These are phyloP conservation scores for Coniochaeta sp. DNA, from an alignment of 2,329 filamentous ascomycete genomes.

Conservation along the genomic window DNA sequence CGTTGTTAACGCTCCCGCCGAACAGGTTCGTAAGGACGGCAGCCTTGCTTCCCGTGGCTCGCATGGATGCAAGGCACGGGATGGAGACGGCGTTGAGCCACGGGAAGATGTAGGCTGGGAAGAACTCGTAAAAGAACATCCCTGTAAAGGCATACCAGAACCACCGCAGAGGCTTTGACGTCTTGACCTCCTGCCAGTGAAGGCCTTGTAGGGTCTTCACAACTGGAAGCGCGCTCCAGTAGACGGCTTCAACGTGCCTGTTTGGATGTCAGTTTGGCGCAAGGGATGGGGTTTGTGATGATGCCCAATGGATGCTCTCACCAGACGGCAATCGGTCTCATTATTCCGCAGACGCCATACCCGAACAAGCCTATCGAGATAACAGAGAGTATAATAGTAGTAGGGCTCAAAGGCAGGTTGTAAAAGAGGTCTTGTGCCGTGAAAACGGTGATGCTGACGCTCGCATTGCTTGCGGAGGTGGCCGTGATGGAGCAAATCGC, in stretches of 20 bases:
- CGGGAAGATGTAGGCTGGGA: slow-evolving; percentile 48
- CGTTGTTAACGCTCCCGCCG: slow-evolving; percentile 43
- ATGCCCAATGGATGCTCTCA: neutral
- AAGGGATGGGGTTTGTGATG: no score
- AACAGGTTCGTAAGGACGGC: slow-evolving; percentile 39
- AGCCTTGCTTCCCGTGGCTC: slow-evolving; percentile 38
- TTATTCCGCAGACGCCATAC: slow-evolving; percentile 44
- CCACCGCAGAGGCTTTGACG: slow-evolving; percentile 40
- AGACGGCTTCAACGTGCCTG: slow-evolving; percentile 44
- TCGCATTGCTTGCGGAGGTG: slow-evolving; percentile 43
- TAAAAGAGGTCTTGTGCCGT: slow-evolving; percentile 46
- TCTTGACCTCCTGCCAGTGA: slow-evolving; percentile 43
- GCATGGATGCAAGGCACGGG: slow-evolving; percentile 45
- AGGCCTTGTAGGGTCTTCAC: slow-evolving; percentile 48
- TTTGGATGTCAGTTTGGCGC: neutral
- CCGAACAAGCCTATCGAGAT: slow-evolving; percentile 50
- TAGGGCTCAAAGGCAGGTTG: slow-evolving; percentile 33
- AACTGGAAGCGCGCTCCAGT: slow-evolving; percentile 45
- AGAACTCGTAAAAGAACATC: slow-evolving; percentile 45
- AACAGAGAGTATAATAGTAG: slow-evolving; percentile 39
- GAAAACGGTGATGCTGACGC: slow-evolving; percentile 33
- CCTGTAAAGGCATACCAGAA: slow-evolving; percentile 44
- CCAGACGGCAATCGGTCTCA: slow-evolving; percentile 48
- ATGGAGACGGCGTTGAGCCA: slow-evolving; percentile 50
- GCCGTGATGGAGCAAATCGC: slow-evolving; percentile 46